These are phyloP conservation scores for Podospora australis DNA, from an alignment of 495 filamentous ascomycete species.

Conservation along the genomic window DNA sequence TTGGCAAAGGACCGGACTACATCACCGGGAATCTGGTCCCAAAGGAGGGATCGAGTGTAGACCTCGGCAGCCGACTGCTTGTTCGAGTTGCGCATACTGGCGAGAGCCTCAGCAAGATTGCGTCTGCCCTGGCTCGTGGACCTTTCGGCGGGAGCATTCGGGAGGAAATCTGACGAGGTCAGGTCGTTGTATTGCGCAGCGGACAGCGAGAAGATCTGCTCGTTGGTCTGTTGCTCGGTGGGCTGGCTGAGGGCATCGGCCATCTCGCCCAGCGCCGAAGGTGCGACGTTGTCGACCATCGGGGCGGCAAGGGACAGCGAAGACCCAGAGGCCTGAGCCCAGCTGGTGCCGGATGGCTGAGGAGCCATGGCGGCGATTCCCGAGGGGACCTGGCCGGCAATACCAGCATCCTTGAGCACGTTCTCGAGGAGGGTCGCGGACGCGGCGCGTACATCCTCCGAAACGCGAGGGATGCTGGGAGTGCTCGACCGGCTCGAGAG, in stretches of 20 bases:
- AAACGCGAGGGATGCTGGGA: slow-evolving; percentile 72
- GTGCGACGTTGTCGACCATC: slow-evolving; percentile 47
- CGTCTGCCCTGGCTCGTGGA: slow-evolving; percentile 51
- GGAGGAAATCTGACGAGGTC: slow-evolving; percentile 62
- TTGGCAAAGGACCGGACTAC: slow-evolving; percentile 88
- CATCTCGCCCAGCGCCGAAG: slow-evolving; percentile 67
- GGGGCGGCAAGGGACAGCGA: slow-evolving; percentile 47
- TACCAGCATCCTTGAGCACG: slow-evolving; percentile 74
- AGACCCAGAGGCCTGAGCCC: slow-evolving; percentile 33
- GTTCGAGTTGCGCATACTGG: slow-evolving; percentile 63
- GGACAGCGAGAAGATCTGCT: slow-evolving; percentile 81
- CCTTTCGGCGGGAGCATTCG: slow-evolving; percentile 38
- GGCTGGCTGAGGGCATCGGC: slow-evolving; percentile 68
- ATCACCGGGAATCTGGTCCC: slow-evolving; percentile 87
- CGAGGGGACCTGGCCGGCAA: slow-evolving; percentile 41
- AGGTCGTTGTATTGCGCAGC: slow-evolving; percentile 85
- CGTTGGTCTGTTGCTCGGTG: slow-evolving; percentile 78
- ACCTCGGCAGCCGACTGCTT: slow-evolving; percentile 72
- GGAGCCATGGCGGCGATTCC: slow-evolving; percentile 43
- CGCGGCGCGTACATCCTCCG: slow-evolving; percentile 87
- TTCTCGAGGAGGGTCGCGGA: slow-evolving; percentile 84
- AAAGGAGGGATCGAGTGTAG: slow-evolving; percentile 87
- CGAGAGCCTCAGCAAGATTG: slow-evolving; percentile 77
- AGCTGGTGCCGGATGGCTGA: slow-evolving; percentile 45
- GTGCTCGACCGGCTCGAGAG: slow-evolving; percentile 70